These are phyloP conservation scores for Symmetrospora coprosmae DNA, from an alignment of 768 basidiomycete genomes.

Conservation along the genomic window DNA sequence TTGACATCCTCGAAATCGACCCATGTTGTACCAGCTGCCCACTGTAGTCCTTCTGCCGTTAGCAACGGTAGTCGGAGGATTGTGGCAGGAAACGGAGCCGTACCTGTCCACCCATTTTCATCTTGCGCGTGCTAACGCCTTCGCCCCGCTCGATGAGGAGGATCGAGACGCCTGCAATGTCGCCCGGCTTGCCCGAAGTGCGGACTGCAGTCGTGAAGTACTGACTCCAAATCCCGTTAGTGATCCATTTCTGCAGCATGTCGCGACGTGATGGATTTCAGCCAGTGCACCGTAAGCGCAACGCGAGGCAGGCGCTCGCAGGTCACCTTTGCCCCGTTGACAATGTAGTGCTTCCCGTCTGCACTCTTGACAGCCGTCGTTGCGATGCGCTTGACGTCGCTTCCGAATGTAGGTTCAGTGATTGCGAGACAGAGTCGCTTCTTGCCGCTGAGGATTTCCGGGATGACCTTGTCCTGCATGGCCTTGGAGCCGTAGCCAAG, in stretches of 20 bases:
- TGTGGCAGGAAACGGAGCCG: background rate
- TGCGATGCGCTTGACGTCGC: conserved; percentile 31
- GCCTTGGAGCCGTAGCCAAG: conserved; percentile 26
- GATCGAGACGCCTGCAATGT: conserved; percentile 28
- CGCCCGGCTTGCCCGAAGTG: conserved; percentile 30
- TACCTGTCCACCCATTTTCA: conserved; percentile 23
- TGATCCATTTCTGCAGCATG: conserved; percentile 31
- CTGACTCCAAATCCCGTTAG: conserved; percentile 30
- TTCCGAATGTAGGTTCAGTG: conserved; percentile 30
- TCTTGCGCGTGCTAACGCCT: conserved; percentile 18
- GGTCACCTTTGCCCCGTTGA: conserved; percentile 19
- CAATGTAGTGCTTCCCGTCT: conserved; percentile 31
- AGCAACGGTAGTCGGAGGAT: background rate
- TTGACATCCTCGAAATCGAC: conserved; percentile 33
- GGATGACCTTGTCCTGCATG: conserved; percentile 28
- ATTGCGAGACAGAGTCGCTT: conserved; percentile 33
- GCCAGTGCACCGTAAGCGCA: too few relatives aligned
- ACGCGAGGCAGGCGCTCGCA: too few relatives aligned
- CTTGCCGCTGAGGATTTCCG: conserved; percentile 29
- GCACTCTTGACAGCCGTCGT: conserved; percentile 26
- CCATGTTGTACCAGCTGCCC: conserved; percentile 29
- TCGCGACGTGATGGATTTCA: too few relatives aligned
- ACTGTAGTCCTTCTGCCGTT: conserved; percentile 12
- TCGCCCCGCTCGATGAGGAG: conserved; percentile 25
- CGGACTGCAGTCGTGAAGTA: conserved; percentile 36